These are phyloP conservation scores for Prototheca cutis DNA, from an alignment of 163 green algal genomes.

Conservation along the genomic window DNA sequence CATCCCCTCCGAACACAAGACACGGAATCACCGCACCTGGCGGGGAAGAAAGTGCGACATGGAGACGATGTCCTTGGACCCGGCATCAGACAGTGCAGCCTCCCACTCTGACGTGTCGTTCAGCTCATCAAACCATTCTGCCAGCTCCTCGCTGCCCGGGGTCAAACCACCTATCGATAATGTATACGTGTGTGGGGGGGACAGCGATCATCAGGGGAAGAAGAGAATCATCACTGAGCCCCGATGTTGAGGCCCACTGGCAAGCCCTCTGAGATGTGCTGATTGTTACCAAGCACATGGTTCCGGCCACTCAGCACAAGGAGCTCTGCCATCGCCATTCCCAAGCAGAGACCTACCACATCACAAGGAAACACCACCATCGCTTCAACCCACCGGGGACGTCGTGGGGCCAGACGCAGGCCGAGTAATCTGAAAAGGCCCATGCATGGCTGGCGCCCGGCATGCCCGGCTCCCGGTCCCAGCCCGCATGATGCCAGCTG, in stretches of 20 bases:
- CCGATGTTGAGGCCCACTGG: too few species aligned
- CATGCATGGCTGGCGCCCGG: constrained; percentile 26
- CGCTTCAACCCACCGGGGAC: constrained; percentile 6
- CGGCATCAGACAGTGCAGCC: background rate
- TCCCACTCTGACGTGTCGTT: constrained; percentile 16
- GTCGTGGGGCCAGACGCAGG: constrained; percentile 27
- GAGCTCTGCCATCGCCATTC: too few species aligned
- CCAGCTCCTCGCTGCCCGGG: constrained; percentile 12
- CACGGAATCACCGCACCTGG: too few species aligned
- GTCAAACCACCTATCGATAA: background rate
- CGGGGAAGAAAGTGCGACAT: constrained; percentile 60
- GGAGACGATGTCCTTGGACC: constrained; percentile 30
- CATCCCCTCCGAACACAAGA: too few species aligned
- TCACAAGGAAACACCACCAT: background rate
- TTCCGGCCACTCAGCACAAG: too few species aligned
- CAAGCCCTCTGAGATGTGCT: too few species aligned
- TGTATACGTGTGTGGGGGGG: background rate
- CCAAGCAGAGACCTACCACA: too few species aligned
- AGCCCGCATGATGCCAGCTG: constrained; percentile 21
- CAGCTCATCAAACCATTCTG: constrained; percentile 31
- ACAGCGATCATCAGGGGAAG: too few species aligned
- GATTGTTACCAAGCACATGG: too few species aligned
- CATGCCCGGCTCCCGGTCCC: constrained; percentile 52
- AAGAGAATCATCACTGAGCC: too few species aligned
- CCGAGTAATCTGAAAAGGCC: constrained; percentile 31